phyloP scores from a whole-genome alignment of 148 eudicot species.

The Chenopodium quinoa region DNA sequence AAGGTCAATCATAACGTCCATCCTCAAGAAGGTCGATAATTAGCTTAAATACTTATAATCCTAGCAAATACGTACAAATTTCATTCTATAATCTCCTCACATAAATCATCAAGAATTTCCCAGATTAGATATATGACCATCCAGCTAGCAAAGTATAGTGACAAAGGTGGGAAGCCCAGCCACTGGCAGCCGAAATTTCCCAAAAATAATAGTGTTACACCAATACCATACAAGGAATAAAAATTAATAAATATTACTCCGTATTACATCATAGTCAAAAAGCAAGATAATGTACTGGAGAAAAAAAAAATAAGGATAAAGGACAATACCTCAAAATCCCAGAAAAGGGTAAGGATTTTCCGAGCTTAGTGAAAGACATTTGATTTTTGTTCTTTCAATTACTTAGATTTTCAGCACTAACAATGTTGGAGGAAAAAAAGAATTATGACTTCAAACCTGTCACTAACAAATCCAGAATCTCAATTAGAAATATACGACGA shows the following conservation, averaged over 20 bases:
- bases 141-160: background rate
- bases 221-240: no score
- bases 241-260: no score
- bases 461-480: background rate
- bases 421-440: no score
- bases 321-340: constrained; percentile 40
- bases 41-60: no score
- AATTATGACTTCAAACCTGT: background rate
- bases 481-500: background rate
- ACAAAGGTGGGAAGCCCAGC: background rate
- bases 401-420: background rate
- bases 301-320: no score
- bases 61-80: background rate
- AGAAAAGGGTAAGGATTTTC: constrained; percentile 55
- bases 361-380: constrained; percentile 40
- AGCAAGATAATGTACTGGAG: background rate
- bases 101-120: background rate
- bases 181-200: background rate
- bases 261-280: background rate
- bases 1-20: no score
- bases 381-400: background rate
- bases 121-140: background rate
- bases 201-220: background rate
- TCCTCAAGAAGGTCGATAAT: no score
- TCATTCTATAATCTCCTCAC: background rate